Evolutionary conservation across 2,329 filamentous ascomycete species (phyloP).

Genomic region (Paraphoma chrysanthemicola): DNA sequence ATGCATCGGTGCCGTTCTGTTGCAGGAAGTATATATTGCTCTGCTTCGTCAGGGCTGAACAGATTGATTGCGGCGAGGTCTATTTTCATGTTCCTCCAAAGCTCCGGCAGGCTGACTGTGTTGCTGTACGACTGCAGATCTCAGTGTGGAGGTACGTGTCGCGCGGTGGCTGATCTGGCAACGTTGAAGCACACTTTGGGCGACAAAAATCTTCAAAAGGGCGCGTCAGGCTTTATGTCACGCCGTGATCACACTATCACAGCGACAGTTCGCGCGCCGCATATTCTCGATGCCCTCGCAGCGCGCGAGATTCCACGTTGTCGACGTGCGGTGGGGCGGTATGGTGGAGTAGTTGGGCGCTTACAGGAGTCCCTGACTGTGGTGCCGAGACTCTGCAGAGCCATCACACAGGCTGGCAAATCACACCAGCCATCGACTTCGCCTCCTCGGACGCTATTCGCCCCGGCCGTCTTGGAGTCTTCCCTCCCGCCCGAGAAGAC

Average conservation of each 20-base stretch:
- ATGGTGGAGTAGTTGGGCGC: constrained; percentile 35
- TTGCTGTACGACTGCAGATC: constrained; percentile 5
- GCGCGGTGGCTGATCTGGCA: background rate
- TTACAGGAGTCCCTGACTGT: constrained; percentile 31
- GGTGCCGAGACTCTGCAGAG: constrained; percentile 27
- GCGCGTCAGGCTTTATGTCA: constrained; percentile 25
- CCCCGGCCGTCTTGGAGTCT: constrained; percentile 29
- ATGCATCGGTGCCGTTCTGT: constrained; percentile 17
- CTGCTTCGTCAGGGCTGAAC: constrained; percentile 5
- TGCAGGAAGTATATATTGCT: constrained; percentile 11
- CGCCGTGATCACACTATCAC: constrained; percentile 37
- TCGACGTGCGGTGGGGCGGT: constrained; percentile 4
- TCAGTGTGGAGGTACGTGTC: background rate
- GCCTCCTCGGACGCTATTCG: constrained; percentile 23
- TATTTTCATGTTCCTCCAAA: constrained; percentile 2
- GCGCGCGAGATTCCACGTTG: constrained; percentile 15
- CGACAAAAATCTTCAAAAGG: background rate
- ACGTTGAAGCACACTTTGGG: background rate
- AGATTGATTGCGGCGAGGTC: constrained; percentile 17
- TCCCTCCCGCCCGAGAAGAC: constrained; percentile 31
- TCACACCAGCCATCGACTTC: constrained; percentile 18
- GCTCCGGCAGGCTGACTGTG: constrained; percentile 15
- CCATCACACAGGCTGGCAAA: constrained; percentile 33
- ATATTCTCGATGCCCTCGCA: constrained; percentile 3
- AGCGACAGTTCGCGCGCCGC: constrained; percentile 20